Conservation (phyloP, 2,329 filamentous ascomycete species). For the Fusarium transvaalense region DNA sequence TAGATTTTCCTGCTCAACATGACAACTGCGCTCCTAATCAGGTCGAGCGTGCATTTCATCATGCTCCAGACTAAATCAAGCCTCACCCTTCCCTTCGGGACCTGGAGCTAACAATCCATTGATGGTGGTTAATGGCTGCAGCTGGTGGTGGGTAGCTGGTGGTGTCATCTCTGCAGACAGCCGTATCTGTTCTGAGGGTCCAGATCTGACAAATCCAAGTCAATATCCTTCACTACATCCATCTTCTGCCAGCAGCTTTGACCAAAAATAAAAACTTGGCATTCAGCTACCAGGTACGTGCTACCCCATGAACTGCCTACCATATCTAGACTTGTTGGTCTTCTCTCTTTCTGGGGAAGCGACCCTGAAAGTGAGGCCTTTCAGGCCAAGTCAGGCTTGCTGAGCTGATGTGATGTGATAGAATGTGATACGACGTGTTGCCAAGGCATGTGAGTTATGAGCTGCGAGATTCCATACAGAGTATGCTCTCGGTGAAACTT, state of each 20-base stretch:
- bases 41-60: constrained; percentile 24
- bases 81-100: constrained; percentile 14
- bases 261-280: constrained; percentile 16
- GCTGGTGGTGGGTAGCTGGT: constrained; percentile 26
- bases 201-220: constrained; percentile 38
- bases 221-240: not conserved
- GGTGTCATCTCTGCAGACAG: constrained; percentile 43
- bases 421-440: constrained; percentile 23
- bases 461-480: constrained; percentile 20
- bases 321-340: constrained; percentile 12
- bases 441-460: constrained; percentile 24
- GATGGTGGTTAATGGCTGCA: constrained; percentile 12
- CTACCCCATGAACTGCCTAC: constrained; percentile 8
- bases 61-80: not conserved
- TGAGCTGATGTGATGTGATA: constrained; percentile 27
- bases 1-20: constrained; percentile 5
- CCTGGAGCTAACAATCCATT: constrained; percentile 19
- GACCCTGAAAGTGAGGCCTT: constrained; percentile 4
- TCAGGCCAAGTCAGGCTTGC: not conserved
- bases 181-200: constrained; percentile 34
- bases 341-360: not conserved
- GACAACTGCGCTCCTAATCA: constrained; percentile 6
- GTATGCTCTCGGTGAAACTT: constrained; percentile 18
- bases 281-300: constrained; percentile 26
- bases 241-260: constrained; percentile 8